Evolutionary conservation across 2,329 filamentous ascomycete species (phyloP), one percentile per base, ranked within the genome.

Genomic region (Fusarium guadeloupense): DNA sequence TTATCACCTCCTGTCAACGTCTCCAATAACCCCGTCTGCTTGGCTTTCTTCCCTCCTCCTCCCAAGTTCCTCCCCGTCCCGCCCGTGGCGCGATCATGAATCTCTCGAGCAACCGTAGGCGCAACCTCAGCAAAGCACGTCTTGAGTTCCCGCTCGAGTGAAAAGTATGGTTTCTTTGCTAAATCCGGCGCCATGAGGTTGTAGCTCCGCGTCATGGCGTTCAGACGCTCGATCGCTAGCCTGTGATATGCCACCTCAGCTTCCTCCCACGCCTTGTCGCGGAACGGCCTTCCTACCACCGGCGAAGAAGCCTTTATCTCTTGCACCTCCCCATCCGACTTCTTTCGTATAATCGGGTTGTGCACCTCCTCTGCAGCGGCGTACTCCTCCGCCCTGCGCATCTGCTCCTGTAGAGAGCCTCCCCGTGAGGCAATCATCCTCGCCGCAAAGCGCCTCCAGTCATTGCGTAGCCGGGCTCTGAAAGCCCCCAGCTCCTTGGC

Each of bases 111-210:
- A 5, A 98, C 75, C 40, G 83, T 79, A 0, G 92, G 92, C 7
- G 94, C 94, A 2, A 96, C 89, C 57, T 97, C 93, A 1, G 92
- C 90, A 71, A 88, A 98, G 73, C 93, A 97, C 4, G 85, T 81
- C 25, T 82, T 83, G 14, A 98, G 81, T 76, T 99, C 95, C 42
- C 94, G 86, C 38, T 93, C 86, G 8, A 98, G 85, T 3, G 83
- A 88, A 71, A 92, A 93, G 75, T 98, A 98, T 0, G 94, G 92
- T 75, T 97, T 97, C 77, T 95, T 96, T 3, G 94, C 93, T 2
- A 97, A 82, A 49, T 92, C 89, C 0, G 95, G 95, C 0, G 95
- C 94, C 87, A 96, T 94, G 4, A 98, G 85, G 69, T 98, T 98
- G 80, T 99, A 99, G 13, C 91, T 91, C 21, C 95, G 86, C 8